Conservation (phyloP, 2,329 filamentous ascomycete genomes). For the Monosporascus sp. region DNA sequence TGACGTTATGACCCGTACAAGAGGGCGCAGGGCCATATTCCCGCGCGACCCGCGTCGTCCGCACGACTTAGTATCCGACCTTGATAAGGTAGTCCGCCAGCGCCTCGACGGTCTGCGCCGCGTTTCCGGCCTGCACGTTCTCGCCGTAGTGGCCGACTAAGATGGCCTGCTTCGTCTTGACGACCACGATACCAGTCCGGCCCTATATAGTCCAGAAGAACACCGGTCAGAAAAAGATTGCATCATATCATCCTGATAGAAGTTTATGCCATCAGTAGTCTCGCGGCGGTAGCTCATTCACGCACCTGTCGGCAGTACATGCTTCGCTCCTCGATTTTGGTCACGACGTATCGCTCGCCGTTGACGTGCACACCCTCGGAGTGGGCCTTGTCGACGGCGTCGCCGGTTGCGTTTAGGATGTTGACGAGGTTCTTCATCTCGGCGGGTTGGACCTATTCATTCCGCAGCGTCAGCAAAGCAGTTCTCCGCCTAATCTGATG, state of each 20-base stretch:
- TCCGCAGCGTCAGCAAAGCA: slow-evolving; percentile 7
- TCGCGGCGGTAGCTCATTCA: slow-evolving; percentile 2
- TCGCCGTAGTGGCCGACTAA: slow-evolving; percentile 85
- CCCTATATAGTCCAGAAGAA: slow-evolving; percentile 40
- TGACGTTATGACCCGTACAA: no score
- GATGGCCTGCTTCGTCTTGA: slow-evolving; percentile 84
- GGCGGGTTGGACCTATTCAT: slow-evolving; percentile 46
- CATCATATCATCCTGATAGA: background rate
- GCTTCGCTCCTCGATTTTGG: slow-evolving; percentile 70
- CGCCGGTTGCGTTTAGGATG: slow-evolving; percentile 41
- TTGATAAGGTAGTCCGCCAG: slow-evolving; percentile 83
- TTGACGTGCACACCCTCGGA: slow-evolving; percentile 68
- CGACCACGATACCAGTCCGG: slow-evolving; percentile 72
- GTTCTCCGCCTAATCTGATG: background rate
- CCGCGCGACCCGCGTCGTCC: background rate
- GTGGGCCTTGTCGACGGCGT: slow-evolving; percentile 60
- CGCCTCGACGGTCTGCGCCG: slow-evolving; percentile 72
- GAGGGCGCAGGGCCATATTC: no score
- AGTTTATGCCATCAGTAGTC: no score
- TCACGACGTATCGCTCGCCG: slow-evolving; percentile 72
- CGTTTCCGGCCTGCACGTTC: slow-evolving; percentile 64
- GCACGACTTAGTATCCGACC: slow-evolving; percentile 60
- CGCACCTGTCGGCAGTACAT: slow-evolving; percentile 82
- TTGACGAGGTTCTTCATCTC: slow-evolving; percentile 55
- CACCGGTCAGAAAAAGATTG: slow-evolving; percentile 1